Evolutionary conservation across 164 flowering plant species (phyloP), one percentile per base, ranked within the genome.

Genomic region (Euptelea pleiosperma): DNA sequence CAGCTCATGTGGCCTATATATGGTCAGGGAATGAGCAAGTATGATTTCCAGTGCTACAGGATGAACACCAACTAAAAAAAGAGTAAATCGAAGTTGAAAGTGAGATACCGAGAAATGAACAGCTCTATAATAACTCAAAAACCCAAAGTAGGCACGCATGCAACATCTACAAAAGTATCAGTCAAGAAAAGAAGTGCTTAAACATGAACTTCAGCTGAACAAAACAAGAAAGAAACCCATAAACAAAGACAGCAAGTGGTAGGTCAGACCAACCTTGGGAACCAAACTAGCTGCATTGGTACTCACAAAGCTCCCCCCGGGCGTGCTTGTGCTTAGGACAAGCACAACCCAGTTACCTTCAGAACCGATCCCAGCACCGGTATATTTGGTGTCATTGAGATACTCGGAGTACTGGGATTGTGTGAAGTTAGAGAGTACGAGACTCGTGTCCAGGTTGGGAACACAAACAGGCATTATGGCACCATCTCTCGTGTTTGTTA

Each of bases 391-490:
- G 64, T 78, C 79, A 28, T 83, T 83, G 21, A 85, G 72, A 57
- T 54, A 34, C 0, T 21, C 34, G 0, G 82, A 73, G 66, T 85
- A 87, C 63, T 73, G 85, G 26, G 89, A 61, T 49, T 71, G 65
- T 0, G 98, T 91, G 72, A 68, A 91, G 67, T 91, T 91, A 0
- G 85, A 58, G 9, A 91, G 84, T 19, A 91, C 85, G 0, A 76
- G 71, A 24, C 56, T 56, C 1, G 79, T 63, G 5, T 25, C 81
- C 39, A 82, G 74, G 64, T 70, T 55, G 11, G 87, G 91, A 60
- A 88, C 89, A 44, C 96, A 85, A 21, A 84, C 89, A 28, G 91
- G 96, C 82, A 85, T 51, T 57, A 83, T 42, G 5, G 29, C 35
- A 1, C 96, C 89, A 44, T 80, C 88, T 58, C 69, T 72, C 2